A percentile compares a stretch with the other conserved stretches of the same genome.
Conservation (phyloP, 2,329 filamentous ascomycete species). For the Scedosporium apiospermum region DNA sequence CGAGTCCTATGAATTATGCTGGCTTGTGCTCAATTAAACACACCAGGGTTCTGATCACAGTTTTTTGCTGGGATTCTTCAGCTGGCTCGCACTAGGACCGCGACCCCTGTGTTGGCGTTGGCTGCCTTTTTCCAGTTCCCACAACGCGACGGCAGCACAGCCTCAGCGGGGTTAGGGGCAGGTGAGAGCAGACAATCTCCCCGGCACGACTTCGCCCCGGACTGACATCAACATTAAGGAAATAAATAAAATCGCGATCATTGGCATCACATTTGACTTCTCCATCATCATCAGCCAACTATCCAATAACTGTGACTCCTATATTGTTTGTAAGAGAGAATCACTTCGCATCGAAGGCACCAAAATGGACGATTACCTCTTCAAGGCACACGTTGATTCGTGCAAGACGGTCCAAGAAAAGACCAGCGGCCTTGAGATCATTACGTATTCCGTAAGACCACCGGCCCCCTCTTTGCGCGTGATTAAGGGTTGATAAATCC, state of each 20-base stretch:
- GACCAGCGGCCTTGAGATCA: conserved; percentile 47
- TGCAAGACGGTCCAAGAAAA: conserved; percentile 40
- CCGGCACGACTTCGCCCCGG: neutral
- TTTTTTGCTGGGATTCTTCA: neutral
- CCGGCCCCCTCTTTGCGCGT: neutral
- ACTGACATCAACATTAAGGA: neutral
- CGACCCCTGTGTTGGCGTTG: neutral
- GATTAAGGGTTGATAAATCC: neutral
- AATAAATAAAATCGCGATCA: neutral
- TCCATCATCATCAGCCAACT: neutral
- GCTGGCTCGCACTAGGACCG: neutral
- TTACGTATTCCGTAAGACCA: conserved; percentile 45
- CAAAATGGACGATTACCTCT: conserved; percentile 52
- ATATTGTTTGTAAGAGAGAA: neutral
- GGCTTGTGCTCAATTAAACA: too few species aligned
- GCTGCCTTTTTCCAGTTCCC: neutral
- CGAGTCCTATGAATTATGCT: too few species aligned
- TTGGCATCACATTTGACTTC: neutral
- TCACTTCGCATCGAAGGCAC: too few species aligned
- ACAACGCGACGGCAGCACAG: neutral
- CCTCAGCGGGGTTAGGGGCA: neutral
- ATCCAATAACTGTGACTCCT: neutral
- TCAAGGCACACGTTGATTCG: conserved; percentile 34
- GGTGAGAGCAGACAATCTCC: neutral
- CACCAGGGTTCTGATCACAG: neutral